Conservation (phyloP, 2,329 filamentous ascomycete species). For the Diplodia seriata region DNA sequence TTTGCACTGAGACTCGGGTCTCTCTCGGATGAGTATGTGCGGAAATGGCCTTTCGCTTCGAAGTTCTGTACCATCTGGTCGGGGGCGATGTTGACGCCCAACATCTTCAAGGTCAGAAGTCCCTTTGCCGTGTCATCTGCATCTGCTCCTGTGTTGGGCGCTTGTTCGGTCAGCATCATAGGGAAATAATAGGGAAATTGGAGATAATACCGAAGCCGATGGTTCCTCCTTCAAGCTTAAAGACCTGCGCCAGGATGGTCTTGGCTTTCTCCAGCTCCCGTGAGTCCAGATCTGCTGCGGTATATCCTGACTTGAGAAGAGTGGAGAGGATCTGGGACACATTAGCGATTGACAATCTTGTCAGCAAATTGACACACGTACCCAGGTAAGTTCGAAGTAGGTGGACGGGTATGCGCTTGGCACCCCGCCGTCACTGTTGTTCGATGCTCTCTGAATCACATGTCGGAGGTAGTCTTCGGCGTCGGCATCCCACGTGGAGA, state of each 20-base stretch:
- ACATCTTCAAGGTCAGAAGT: background rate
- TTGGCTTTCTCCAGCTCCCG: background rate
- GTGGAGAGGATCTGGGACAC: background rate
- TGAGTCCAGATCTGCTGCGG: background rate
- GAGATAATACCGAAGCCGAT: background rate
- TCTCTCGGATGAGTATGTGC: conserved; percentile 43
- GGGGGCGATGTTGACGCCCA: background rate
- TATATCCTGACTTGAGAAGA: background rate
- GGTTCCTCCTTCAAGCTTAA: background rate
- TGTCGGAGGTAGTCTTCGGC: conserved; percentile 44
- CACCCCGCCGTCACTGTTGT: background rate
- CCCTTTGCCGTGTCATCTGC: conserved; percentile 1
- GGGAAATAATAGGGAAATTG: background rate
- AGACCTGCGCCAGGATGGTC: background rate
- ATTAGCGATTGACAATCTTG: background rate
- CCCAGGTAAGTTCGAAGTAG: background rate
- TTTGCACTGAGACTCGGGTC: conserved; percentile 47
- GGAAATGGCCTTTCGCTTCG: conserved; percentile 42
- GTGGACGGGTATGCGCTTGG: background rate
- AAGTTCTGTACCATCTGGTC: conserved; percentile 38
- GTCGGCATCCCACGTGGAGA: conserved; percentile 41
- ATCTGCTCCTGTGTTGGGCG: background rate
- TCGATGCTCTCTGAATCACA: conserved; percentile 26
- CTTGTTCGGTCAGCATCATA: background rate
- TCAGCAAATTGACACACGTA: background rate